Base-by-base conservation (phyloP, 1,139 yeast species). In the Debaryomyces coudertii region DNA sequence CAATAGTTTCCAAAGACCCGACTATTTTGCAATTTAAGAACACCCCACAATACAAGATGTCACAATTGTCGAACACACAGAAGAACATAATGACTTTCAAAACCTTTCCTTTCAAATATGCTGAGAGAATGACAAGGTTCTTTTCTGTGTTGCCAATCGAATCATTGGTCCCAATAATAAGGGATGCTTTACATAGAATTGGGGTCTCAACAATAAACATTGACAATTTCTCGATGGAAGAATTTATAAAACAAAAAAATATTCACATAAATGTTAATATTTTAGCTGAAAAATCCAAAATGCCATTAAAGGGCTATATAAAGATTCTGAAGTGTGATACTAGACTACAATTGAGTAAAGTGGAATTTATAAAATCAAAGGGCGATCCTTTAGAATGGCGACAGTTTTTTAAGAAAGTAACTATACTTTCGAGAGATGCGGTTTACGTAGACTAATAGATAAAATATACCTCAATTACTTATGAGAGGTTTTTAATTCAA, bases 301-400 rank as follows among this genome's bases (percentile, higher is more conserved):
- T 72, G 53, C 69, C 66, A 1, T 59, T 83, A 24, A 58, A 68
- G 16, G 87, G 89, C 1, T 61, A 66, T 20, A 71, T 82, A 31
- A 68, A 65, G 35, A 69, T 82, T 18, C 25, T 57, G 40, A 35
- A 34, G 24, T 44, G 48, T 37, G 46, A 44, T 2, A 65, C 55
- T 23, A 56, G 66, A 8, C 45, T 67, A 35, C 53, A 61, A 5
- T 62, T 76, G 42, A 69, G 76, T 47, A 70, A 68, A 35, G 71
- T 83, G 1, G 79, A 76, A 45, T 82, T 84, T 55, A 62, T 72
- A 36, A 79, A 80, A 53, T 66, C 73, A 4, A 71, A 71, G 30
- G 87, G 87, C 0, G 87, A 84, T 62, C 88, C 88, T 0, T 58
- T 84, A 36, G 88, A 83, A 58, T 84, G 89, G 89, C 70, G 89